phyloP scores from a whole-genome alignment of 305 asterid species.

The Fraxinus sp. region DNA sequence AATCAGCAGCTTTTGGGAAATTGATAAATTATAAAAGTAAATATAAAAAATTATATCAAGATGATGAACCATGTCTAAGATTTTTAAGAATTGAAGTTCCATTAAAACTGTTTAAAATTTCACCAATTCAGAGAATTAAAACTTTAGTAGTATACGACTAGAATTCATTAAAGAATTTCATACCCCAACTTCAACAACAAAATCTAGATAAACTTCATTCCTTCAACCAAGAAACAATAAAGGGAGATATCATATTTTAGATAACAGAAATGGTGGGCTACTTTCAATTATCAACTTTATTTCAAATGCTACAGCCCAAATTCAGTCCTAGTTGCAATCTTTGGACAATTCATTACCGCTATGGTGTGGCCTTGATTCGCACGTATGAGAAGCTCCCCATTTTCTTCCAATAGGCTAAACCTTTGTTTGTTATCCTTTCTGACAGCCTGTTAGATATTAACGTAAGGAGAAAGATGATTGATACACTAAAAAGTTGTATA shows the following conservation, averaged over 20 bases:
- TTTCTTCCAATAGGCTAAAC: constrained; percentile 73
- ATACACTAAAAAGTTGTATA: background rate
- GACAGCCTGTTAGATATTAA: constrained; percentile 53
- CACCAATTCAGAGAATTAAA: background rate
- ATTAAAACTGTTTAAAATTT: background rate
- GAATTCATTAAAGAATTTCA: background rate
- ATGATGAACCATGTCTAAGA: background rate
- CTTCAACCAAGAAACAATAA: background rate
- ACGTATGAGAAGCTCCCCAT: constrained; percentile 79
- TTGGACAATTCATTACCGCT: constrained; percentile 38
- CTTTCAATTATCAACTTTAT: background rate
- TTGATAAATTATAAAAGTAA: background rate
- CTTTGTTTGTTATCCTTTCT: constrained; percentile 87
- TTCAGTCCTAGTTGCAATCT: constrained; percentile 16
- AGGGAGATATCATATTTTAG: background rate
- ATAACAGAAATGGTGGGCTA: background rate
- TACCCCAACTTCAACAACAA: background rate
- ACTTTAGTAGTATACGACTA: background rate
- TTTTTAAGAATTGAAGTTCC: background rate
- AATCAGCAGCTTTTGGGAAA: background rate
- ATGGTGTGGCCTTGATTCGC: constrained; percentile 93
- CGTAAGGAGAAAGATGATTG: background rate
- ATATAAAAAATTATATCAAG: background rate
- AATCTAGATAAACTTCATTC: background rate
- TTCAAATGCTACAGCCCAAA: background rate